phyloP scores from a whole-genome alignment of 2,329 filamentous ascomycete species.

The Alternaria conjuncta region DNA sequence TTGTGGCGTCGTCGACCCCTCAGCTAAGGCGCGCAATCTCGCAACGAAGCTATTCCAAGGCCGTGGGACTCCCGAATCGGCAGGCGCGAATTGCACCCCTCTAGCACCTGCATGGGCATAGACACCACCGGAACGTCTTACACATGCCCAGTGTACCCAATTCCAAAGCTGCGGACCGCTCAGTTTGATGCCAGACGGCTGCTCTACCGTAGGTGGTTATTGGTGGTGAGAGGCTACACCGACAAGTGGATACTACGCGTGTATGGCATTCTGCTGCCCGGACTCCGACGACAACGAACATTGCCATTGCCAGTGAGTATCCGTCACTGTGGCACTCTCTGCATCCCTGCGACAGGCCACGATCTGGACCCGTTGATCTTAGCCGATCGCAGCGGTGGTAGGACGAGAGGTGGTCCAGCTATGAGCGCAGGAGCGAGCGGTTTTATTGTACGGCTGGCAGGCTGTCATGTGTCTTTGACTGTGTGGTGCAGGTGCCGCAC shows the following conservation, averaged over 20 bases:
- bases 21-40: slow-evolving; percentile 10
- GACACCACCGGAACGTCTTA: slow-evolving; percentile 5
- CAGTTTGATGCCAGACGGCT: slow-evolving; percentile 12
- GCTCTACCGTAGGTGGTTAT: slow-evolving; percentile 9
- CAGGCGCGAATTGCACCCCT: slow-evolving; percentile 25
- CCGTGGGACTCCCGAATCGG: slow-evolving; percentile 18
- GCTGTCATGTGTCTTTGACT: slow-evolving; percentile 22
- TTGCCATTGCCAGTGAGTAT: slow-evolving; percentile 5
- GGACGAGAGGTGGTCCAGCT: slow-evolving; percentile 21
- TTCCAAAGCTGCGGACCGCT: slow-evolving; percentile 6
- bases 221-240: slow-evolving; percentile 7
- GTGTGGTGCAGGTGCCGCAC: slow-evolving; percentile 16
- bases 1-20: slow-evolving; percentile 15
- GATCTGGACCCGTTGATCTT: slow-evolving; percentile 27
- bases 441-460: slow-evolving; percentile 21
- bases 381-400: slow-evolving; percentile 15
- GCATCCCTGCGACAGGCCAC: slow-evolving; percentile 8
- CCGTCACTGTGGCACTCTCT: neutral
- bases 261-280: slow-evolving; percentile 7
- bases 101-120: slow-evolving; percentile 18
- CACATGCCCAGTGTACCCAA: neutral
- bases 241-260: neutral
- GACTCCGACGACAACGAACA: slow-evolving; percentile 3
- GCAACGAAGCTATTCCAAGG: slow-evolving; percentile 3
- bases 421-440: slow-evolving; percentile 36